These are phyloP conservation scores for Neostapfia colusana DNA, from an alignment of 176 grass and related monocot species.

Conservation along the genomic window DNA sequence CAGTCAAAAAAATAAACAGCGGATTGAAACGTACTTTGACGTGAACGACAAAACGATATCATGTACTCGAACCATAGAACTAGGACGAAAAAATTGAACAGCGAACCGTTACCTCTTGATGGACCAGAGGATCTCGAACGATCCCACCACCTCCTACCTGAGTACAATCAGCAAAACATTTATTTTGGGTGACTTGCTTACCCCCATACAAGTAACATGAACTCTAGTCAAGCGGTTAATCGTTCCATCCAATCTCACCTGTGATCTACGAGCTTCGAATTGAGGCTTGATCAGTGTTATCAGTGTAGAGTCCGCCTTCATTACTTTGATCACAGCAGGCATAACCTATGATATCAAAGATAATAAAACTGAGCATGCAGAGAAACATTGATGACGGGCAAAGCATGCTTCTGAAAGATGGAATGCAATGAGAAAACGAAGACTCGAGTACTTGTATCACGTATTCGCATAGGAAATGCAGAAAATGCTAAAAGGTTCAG, in stretches of 20 bases:
- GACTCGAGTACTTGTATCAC: background rate
- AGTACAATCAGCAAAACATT: slow-evolving; percentile 18
- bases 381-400: background rate
- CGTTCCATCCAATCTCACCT: slow-evolving; percentile 47
- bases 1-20: background rate
- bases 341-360: slow-evolving; percentile 62
- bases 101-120: slow-evolving; percentile 71
- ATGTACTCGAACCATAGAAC: background rate
- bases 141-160: slow-evolving; percentile 92
- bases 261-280: slow-evolving; percentile 79
- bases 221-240: background rate
- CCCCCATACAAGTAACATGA: background rate
- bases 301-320: slow-evolving; percentile 78
- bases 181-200: slow-evolving; percentile 1
- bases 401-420: slow-evolving; percentile 2
- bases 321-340: slow-evolving; percentile 91
- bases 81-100: background rate
- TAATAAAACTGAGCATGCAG: background rate
- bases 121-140: slow-evolving; percentile 85
- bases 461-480: background rate
- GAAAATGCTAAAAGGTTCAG: background rate
- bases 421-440: background rate
- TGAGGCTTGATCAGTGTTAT: slow-evolving; percentile 94
- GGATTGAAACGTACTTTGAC: background rate
- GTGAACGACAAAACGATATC: background rate